A percentile compares a stretch with the other conserved stretches of the same genome.
phyloP scores from a whole-genome alignment of 495 filamentous ascomycete genomes.

The Penicillium coffeae region DNA sequence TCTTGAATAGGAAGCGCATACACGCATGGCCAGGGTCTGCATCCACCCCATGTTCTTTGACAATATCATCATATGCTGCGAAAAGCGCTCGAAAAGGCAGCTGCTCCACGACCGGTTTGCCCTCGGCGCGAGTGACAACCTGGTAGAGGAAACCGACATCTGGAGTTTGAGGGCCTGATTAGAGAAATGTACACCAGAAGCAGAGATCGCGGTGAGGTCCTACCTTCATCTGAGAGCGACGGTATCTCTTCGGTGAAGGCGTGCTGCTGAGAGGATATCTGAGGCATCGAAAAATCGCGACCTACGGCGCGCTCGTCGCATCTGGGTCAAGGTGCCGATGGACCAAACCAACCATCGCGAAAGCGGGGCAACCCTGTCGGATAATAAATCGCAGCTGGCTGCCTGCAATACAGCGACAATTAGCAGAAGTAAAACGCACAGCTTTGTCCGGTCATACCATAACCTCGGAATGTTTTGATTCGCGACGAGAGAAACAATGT shows the following conservation, averaged over 20 bases:
- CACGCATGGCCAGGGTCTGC: conserved; percentile 69
- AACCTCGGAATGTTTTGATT: conserved; percentile 26
- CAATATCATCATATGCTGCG: conserved; percentile 68
- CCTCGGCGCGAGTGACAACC: conserved; percentile 68
- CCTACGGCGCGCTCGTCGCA: conserved; percentile 50
- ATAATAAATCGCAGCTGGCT: conserved; percentile 14
- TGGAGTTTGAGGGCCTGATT: conserved; percentile 26
- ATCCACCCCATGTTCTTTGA: conserved; percentile 62
- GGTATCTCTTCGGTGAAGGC: conserved; percentile 47
- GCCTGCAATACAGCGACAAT: conserved; percentile 14
- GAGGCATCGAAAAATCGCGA: conserved; percentile 59
- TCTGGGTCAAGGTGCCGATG: conserved; percentile 48
- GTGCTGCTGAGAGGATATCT: conserved; percentile 47
- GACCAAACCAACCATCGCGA: conserved; percentile 45
- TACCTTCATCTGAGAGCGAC: conserved; percentile 62
- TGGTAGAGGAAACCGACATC: conserved; percentile 76
- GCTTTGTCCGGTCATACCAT: not conserved
- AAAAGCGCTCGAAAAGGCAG: conserved; percentile 77
- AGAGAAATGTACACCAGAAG: conserved; percentile 2
- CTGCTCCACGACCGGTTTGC: conserved; percentile 57
- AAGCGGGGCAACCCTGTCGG: conserved; percentile 8
- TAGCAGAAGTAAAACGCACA: conserved; percentile 4
- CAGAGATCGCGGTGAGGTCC: not conserved
- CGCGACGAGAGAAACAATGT: conserved; percentile 28
- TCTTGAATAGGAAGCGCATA: conserved; percentile 74